These are phyloP conservation scores for Mycena indigotica DNA, from an alignment of 768 basidiomycete species.

Conservation along the genomic window DNA sequence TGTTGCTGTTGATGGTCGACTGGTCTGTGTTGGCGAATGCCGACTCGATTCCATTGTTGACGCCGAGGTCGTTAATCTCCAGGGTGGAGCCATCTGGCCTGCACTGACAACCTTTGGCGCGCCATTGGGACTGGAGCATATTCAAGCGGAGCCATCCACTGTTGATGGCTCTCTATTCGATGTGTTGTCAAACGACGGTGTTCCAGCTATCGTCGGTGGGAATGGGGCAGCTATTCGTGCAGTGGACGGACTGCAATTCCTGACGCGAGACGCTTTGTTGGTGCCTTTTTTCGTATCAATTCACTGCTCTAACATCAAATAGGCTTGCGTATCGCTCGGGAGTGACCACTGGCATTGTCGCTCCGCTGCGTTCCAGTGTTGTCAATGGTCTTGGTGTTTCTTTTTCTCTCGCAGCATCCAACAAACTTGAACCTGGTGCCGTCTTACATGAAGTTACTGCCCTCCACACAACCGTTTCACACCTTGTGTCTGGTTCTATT, in stretches of 20 bases:
- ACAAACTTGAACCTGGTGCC: slow-evolving; percentile 63
- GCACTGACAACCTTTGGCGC: slow-evolving; percentile 69
- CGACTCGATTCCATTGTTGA: background rate
- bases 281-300: slow-evolving; percentile 30
- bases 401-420: slow-evolving; percentile 62
- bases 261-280: slow-evolving; percentile 43
- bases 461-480: slow-evolving; percentile 64
- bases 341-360: slow-evolving; percentile 68
- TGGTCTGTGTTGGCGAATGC: background rate
- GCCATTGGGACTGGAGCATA: slow-evolving; percentile 69
- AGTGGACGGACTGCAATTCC: slow-evolving; percentile 63
- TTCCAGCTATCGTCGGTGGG: slow-evolving; percentile 39
- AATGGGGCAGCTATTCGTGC: slow-evolving; percentile 54
- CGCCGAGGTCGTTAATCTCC: background rate
- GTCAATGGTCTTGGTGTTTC: slow-evolving; percentile 65
- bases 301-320: slow-evolving; percentile 2
- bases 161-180: slow-evolving; percentile 65
- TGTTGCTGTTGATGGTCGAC: background rate
- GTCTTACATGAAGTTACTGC: slow-evolving; percentile 65
- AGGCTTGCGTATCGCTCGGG: slow-evolving; percentile 73
- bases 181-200: slow-evolving; percentile 40
- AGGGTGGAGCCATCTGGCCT: slow-evolving; percentile 29
- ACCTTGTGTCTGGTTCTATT: slow-evolving; percentile 55
- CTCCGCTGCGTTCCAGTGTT: slow-evolving; percentile 57
- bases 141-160: slow-evolving; percentile 65